A percentile compares a stretch with the other conserved stretches of the same genome.
These are phyloP conservation scores for Pichia sp. DNA, from an alignment of 1,139 yeast species.

Conservation along the genomic window DNA sequence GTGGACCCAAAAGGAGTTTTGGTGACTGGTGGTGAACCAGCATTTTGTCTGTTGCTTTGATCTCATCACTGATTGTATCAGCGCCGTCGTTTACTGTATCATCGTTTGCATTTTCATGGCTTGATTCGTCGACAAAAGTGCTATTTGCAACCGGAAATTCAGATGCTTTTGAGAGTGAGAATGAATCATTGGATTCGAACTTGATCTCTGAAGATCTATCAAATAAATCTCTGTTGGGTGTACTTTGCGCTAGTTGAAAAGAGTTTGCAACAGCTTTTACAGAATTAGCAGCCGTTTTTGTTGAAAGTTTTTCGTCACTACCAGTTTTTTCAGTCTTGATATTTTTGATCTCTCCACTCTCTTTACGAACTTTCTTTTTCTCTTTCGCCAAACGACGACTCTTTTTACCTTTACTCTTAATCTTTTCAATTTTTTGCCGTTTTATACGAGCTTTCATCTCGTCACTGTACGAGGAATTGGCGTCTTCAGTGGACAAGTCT, in stretches of 20 bases:
- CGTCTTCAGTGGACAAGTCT: no score
- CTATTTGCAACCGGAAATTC: slow-evolving; percentile 6
- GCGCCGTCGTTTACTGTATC: neutral
- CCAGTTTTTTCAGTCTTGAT: no score
- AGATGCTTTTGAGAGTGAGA: neutral
- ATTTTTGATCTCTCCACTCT: no score
- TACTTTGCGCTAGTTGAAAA: neutral
- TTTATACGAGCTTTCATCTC: no score
- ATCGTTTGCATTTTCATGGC: neutral
- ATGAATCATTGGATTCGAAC: neutral
- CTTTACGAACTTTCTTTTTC: no score
- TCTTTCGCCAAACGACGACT: no score
- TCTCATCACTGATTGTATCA: neutral
- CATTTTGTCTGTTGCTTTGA: neutral
- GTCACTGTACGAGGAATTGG: no score
- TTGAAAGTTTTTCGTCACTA: no score
- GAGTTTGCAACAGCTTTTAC: neutral
- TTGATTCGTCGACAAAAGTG: slow-evolving; percentile 3
- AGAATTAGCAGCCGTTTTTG: neutral
- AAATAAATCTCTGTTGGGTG: slow-evolving; percentile 2
- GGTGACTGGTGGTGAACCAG: neutral
- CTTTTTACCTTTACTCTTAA: no score
- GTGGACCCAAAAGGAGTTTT: slow-evolving; percentile 1
- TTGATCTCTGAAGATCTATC: slow-evolving; percentile 7
- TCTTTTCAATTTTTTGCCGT: no score